Evolutionary conservation across 2,329 filamentous ascomycete genomes (phyloP), one percentile per base, ranked within the genome.

Genomic region (Hirsutella thompsonii): DNA sequence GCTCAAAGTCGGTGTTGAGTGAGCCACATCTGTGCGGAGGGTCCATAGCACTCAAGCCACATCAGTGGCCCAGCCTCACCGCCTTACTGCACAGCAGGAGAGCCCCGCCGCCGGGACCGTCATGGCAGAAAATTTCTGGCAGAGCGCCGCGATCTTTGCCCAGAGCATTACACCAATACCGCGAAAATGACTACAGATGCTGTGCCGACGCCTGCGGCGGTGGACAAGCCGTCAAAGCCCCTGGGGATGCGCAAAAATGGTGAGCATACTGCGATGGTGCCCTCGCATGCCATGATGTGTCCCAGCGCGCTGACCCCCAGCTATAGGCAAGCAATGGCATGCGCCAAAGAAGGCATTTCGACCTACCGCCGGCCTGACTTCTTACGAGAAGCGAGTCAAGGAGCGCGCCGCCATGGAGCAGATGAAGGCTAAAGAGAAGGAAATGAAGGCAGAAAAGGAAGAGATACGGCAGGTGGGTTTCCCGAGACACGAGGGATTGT

Each of bases 381-480:
- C 86, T 1, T 96, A 83, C 59, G 79, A 81, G 50, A 82, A 87
- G 62, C 80, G 90, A 40, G 67, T 76, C 36, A 79, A 81, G 51
- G 72, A 80, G 46, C 77, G 87, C 39, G 75, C 79, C 46, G 74
- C 79, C 8, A 72, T 80, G 52, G 74, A 76, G 11, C 78, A 85
- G n/a, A 76, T 84, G 52, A 96, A 95, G 67, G 85, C 87, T 29
- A 88, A 87, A 56, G 92, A 96, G 66, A 89, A 85, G 63, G 88
- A 95, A 62, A 79, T 98, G 78, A 93, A 90, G 68, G 85, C 88
- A 1, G 92, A 95, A 67, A 95, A 94, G 65, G 88, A 94, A 58
- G 76, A 82, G n/a, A 82, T 83, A 61, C 75, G 87, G 64, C 71
- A 90, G 71, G 88, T 92, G 63, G 46, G 73, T 47, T 9, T 13